Evolutionary conservation across 495 filamentous ascomycete genomes (phyloP).

Genomic region (Sporormia fimetaria): DNA sequence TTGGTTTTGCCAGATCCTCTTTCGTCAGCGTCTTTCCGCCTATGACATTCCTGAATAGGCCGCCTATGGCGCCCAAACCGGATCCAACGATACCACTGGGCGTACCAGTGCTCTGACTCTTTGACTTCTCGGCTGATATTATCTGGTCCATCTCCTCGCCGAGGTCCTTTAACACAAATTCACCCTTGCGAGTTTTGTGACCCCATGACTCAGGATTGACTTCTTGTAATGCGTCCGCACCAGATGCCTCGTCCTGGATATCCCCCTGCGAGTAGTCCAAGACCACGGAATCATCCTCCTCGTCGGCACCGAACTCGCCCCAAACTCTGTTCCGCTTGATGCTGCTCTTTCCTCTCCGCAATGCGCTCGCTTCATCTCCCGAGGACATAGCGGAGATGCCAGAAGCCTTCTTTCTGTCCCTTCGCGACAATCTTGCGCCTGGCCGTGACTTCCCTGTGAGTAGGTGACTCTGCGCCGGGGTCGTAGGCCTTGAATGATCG

Average conservation of each 20-base stretch:
- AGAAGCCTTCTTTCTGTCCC: constrained; percentile 72
- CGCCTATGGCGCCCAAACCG: constrained; percentile 64
- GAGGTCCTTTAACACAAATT: constrained; percentile 87
- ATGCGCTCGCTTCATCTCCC: constrained; percentile 58
- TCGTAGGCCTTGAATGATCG: constrained; percentile 65
- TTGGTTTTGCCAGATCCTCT: constrained; percentile 74
- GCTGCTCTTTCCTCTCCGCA: constrained; percentile 35
- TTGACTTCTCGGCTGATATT: constrained; percentile 55
- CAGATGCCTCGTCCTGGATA: constrained; percentile 41
- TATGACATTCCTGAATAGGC: constrained; percentile 85
- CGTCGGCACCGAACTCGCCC: constrained; percentile 85
- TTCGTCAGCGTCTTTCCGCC: constrained; percentile 86
- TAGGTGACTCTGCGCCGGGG: constrained; percentile 54
- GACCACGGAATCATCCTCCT: constrained; percentile 59
- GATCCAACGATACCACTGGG: constrained; percentile 59
- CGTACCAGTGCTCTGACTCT: constrained; percentile 43
- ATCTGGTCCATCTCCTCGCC: constrained; percentile 91
- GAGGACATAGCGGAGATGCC: constrained; percentile 64
- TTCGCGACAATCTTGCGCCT: constrained; percentile 61
- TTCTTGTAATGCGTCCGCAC: constrained; percentile 50
- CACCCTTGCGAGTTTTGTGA: constrained; percentile 68
- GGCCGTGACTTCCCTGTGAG: constrained; percentile 62
- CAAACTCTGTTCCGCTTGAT: constrained; percentile 77
- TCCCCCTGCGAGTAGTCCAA: constrained; percentile 74
- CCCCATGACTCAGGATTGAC: constrained; percentile 75